Percentiles rank a stretch among this genome's conserved stretches.
Conservation (phyloP, 2,329 filamentous ascomycete genomes). For the Colletotrichum sp. region DNA sequence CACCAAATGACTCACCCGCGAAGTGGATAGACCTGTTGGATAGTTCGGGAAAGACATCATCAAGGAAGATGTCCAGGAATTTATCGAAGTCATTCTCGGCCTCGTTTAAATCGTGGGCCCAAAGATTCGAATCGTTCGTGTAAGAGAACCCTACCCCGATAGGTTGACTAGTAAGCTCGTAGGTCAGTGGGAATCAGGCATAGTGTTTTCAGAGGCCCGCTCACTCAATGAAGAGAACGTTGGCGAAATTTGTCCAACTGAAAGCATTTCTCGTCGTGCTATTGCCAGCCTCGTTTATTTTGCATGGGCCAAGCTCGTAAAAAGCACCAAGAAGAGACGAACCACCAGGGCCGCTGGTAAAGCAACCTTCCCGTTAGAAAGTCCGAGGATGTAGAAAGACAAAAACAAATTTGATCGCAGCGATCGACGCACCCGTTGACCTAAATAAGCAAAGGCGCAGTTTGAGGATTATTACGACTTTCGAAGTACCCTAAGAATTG, state of each 20-base stretch:
- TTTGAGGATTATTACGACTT: background rate
- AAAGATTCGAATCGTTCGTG: conserved; percentile 13
- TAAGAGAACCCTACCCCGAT: conserved; percentile 24
- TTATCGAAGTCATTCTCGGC: conserved; percentile 22
- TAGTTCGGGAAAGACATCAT: conserved; percentile 21
- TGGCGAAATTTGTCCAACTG: background rate
- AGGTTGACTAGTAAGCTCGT: conserved; percentile 14
- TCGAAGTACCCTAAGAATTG: background rate
- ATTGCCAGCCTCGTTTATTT: conserved; percentile 4
- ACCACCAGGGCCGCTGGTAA: conserved; percentile 20
- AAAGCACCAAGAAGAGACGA: conserved; percentile 23
- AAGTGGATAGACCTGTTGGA: conserved; percentile 20
- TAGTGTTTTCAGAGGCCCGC: background rate
- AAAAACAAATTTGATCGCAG: background rate
- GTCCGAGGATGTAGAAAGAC: background rate
- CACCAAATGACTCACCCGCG: conserved; percentile 25
- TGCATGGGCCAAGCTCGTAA: conserved; percentile 23
- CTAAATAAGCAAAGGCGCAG: background rate
- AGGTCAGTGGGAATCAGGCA: background rate
- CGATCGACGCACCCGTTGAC: background rate
- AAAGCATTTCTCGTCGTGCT: conserved; percentile 2
- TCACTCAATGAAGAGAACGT: background rate
- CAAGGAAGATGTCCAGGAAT: conserved; percentile 24
- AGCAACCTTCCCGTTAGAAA: background rate
- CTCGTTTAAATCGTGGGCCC: conserved; percentile 14